Evolutionary conservation across 805 yeast species (phyloP).

Genomic region (Metschnikowia baotianmanensis): DNA sequence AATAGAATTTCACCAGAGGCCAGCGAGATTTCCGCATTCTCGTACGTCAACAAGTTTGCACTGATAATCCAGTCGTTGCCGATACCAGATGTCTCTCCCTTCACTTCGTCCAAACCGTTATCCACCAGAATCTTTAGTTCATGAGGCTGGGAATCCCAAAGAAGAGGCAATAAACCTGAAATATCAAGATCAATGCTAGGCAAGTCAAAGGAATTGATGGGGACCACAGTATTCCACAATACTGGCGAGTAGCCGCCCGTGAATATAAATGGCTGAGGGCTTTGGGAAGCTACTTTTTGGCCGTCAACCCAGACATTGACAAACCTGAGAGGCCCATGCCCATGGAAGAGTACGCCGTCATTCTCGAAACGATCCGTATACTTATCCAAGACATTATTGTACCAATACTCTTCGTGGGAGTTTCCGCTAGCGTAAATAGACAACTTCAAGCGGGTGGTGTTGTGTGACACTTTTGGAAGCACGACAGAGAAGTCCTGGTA

Average conservation of each 20-base stretch:
- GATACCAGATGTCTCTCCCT: constrained; percentile 22
- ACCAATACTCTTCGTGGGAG: constrained; percentile 85
- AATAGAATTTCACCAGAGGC: constrained; percentile 38
- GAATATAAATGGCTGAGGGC: constrained; percentile 72
- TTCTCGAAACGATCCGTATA: constrained; percentile 38
- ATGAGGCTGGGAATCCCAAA: constrained; percentile 48
- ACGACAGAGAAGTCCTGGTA: constrained; percentile 32
- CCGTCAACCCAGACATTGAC: constrained; percentile 63
- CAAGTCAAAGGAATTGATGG: constrained; percentile 70
- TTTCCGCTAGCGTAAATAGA: constrained; percentile 71
- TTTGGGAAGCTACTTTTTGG: constrained; percentile 53
- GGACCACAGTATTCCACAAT: constrained; percentile 79
- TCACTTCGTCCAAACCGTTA: constrained; percentile 19
- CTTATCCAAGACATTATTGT: constrained; percentile 54
- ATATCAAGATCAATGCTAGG: constrained; percentile 69
- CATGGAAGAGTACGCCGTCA: constrained; percentile 33
- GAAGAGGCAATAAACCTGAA: constrained; percentile 63
- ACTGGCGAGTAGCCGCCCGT: constrained; percentile 83
- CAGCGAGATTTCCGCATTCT: constrained; percentile 37
- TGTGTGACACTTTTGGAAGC: constrained; percentile 48
- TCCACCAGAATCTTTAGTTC: constrained; percentile 23
- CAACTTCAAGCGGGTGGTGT: constrained; percentile 59
- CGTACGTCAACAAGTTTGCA: constrained; percentile 57
- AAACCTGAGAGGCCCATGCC: constrained; percentile 72
- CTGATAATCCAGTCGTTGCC: constrained; percentile 61